Conservation (phyloP, 768 basidiomycete genomes). For the Pluteus cervinus region DNA sequence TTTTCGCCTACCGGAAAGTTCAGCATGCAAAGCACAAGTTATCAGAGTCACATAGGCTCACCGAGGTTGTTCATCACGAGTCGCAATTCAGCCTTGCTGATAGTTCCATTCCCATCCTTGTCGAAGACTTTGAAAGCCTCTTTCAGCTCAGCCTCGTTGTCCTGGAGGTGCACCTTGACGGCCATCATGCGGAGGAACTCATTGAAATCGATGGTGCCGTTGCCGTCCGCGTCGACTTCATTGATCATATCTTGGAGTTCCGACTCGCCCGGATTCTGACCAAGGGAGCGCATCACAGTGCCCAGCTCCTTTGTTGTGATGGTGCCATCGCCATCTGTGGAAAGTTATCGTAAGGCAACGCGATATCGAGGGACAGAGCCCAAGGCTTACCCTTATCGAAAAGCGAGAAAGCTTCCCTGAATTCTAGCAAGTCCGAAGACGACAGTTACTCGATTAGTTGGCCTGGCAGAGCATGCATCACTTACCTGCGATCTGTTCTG, state of each 20-base stretch:
- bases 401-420: constrained; percentile 20
- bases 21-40: constrained; percentile 1
- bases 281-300: constrained; percentile 7
- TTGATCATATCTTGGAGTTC: constrained; percentile 10
- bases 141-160: constrained; percentile 8
- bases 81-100: constrained; percentile 20
- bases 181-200: constrained; percentile 9
- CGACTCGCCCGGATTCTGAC: constrained; percentile 7
- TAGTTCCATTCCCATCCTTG: constrained; percentile 19
- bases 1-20: constrained; percentile 19
- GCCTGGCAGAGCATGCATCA: not conserved
- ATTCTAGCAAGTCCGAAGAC: constrained; percentile 11
- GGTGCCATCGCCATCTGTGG: constrained; percentile 8
- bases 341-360: no score
- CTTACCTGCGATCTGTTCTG: constrained; percentile 19
- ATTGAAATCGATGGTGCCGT: constrained; percentile 9
- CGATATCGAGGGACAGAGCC: no score
- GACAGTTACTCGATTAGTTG: constrained; percentile 2
- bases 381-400: constrained; percentile 19
- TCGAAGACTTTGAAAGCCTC: constrained; percentile 17
- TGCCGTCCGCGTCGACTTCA: constrained; percentile 8
- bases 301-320: constrained; percentile 9
- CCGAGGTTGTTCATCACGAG: constrained; percentile 23
- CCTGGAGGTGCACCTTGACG: constrained; percentile 7
- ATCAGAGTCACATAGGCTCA: constrained; percentile 3